Conservation (phyloP, 352 stramenopile species). For the Phytopythium litorale region DNA sequence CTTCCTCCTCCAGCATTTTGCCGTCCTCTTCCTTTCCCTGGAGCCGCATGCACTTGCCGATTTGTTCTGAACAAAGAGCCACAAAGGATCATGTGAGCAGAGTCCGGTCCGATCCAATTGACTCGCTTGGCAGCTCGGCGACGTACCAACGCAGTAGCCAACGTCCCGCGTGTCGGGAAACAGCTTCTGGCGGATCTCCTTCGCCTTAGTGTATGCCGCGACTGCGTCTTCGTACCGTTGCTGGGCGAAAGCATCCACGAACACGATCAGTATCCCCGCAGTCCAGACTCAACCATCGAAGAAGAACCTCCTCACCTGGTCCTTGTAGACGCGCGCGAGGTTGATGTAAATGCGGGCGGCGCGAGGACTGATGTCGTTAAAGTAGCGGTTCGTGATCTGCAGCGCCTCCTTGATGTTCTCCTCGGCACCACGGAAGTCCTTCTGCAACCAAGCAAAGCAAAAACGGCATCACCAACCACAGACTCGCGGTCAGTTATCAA, state of each 20-base stretch:
- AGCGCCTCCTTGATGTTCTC: slow-evolving; percentile 74
- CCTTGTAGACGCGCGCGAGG: slow-evolving; percentile 68
- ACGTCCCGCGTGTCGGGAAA: slow-evolving; percentile 74
- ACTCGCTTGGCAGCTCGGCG: neutral
- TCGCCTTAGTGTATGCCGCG: slow-evolving; percentile 56
- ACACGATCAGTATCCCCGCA: neutral
- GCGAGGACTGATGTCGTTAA: slow-evolving; percentile 69
- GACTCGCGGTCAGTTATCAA: neutral
- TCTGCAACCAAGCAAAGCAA: slow-evolving; percentile 20
- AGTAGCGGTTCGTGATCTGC: slow-evolving; percentile 74
- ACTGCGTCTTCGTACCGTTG: slow-evolving; percentile 71
- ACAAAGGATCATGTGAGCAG: neutral
- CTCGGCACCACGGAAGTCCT: slow-evolving; percentile 61
- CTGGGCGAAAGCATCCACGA: slow-evolving; percentile 10
- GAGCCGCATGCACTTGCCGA: slow-evolving; percentile 63
- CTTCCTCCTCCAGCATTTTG: slow-evolving; percentile 41
- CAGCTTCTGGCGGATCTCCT: slow-evolving; percentile 69
- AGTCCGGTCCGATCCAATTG: neutral
- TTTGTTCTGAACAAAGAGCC: slow-evolving; percentile 49
- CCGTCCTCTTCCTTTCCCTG: slow-evolving; percentile 67
- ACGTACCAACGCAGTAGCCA: slow-evolving; percentile 68
- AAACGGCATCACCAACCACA: neutral
- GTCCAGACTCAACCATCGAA: neutral
- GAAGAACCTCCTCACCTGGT: slow-evolving; percentile 35
- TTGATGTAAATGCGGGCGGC: slow-evolving; percentile 76